These are phyloP conservation scores for Metarhizium album DNA, from an alignment of 2,329 filamentous ascomycete genomes.

Conservation along the genomic window DNA sequence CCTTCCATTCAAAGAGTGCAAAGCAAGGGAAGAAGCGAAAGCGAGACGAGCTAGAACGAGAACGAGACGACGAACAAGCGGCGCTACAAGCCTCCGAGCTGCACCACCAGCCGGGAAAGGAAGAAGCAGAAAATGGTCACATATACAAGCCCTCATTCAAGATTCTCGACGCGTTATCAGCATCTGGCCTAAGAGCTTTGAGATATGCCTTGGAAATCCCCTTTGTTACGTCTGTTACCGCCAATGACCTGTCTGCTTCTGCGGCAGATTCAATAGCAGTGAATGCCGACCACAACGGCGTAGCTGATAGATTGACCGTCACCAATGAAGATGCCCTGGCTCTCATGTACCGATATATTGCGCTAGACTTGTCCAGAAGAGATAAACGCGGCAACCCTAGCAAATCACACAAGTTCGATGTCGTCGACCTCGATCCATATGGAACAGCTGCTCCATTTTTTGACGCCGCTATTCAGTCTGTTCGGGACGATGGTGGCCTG, in stretches of 20 bases:
- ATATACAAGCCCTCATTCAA: constrained; percentile 45
- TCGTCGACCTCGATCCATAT: constrained; percentile 94
- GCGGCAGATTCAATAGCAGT: constrained; percentile 72
- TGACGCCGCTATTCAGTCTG: constrained; percentile 77
- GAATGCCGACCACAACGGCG: constrained; percentile 75
- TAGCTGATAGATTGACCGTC: constrained; percentile 59
- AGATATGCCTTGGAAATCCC: constrained; percentile 89
- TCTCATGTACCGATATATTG: constrained; percentile 75
- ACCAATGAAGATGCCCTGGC: constrained; percentile 74
- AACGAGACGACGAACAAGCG: constrained; percentile 7
- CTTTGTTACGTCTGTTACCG: constrained; percentile 68
- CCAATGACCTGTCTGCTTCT: constrained; percentile 75
- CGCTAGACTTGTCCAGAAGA: constrained; percentile 36
- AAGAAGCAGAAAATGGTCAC: constrained; percentile 15
- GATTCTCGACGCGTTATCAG: constrained; percentile 92
- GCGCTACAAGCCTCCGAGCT: constrained; percentile 1
- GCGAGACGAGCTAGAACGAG: constrained; percentile 24
- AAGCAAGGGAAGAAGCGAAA: constrained; percentile 35
- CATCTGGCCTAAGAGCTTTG: constrained; percentile 80
- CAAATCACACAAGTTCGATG: constrained; percentile 59
- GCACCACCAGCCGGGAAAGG: constrained; percentile 6
- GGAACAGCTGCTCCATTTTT: constrained; percentile 88
- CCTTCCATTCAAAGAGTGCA: constrained; percentile 25
- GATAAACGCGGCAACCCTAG: constrained; percentile 28
- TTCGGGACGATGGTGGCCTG: constrained; percentile 75